Conservation (phyloP, 1,139 yeast genomes). For the Pichia sp. region DNA sequence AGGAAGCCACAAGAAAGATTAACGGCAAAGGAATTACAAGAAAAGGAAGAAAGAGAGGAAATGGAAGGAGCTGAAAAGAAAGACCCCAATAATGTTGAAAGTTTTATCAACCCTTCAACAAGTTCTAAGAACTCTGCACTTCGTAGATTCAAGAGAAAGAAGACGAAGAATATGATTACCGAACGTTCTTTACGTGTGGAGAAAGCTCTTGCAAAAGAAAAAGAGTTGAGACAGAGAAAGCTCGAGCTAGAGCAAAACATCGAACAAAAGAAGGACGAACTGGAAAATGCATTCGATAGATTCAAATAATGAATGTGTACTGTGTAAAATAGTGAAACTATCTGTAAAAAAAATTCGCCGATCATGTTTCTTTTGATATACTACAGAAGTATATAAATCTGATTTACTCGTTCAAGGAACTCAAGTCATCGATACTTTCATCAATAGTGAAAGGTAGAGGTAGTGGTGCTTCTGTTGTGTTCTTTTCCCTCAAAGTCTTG, state of each 20-base stretch:
- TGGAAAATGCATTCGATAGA: constrained; percentile 54
- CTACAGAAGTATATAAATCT: too few species aligned
- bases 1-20: constrained; percentile 58
- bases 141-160: constrained; percentile 75
- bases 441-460: constrained; percentile 77
- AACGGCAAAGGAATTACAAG: constrained; percentile 52
- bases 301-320: too few species aligned
- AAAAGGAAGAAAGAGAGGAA: constrained; percentile 32
- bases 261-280: constrained; percentile 32
- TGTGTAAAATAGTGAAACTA: too few species aligned
- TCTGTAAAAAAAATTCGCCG: constrained; percentile 1
- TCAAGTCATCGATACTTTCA: constrained; percentile 18
- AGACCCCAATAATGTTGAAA: constrained; percentile 34
- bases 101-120: constrained; percentile 45
- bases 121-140: constrained; percentile 79
- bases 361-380: too few species aligned
- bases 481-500: constrained; percentile 80
- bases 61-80: constrained; percentile 30
- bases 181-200: constrained; percentile 83
- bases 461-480: constrained; percentile 78
- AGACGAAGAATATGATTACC: constrained; percentile 79
- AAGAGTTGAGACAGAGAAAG: constrained; percentile 57
- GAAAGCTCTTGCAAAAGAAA: constrained; percentile 66
- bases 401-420: too few species aligned
- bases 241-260: constrained; percentile 32